phyloP scores from a whole-genome alignment of 2,329 filamentous ascomycete species.

The Hypoxylon sp. region DNA sequence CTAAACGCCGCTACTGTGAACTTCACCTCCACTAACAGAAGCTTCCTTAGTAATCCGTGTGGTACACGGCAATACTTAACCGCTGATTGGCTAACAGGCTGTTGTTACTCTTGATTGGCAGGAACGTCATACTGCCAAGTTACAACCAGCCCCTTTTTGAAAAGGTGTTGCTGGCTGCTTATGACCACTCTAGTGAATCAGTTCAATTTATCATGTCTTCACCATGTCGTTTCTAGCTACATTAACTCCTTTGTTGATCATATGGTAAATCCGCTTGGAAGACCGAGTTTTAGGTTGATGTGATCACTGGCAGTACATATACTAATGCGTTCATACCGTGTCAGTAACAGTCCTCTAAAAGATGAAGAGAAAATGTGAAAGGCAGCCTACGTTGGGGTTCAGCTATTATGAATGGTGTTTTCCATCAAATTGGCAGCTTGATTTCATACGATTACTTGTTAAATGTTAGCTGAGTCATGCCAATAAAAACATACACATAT shows the following conservation, averaged over 20 bases:
- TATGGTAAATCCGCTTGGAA: background rate
- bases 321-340: no score
- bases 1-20: conserved; percentile 1
- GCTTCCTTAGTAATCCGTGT: conserved; percentile 9
- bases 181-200: background rate
- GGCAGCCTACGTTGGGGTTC: background rate
- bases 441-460: background rate
- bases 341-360: background rate
- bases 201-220: background rate
- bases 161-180: background rate
- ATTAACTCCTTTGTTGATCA: background rate
- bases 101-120: conserved; percentile 3
- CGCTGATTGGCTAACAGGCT: conserved; percentile 8
- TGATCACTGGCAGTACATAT: background rate
- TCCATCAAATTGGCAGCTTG: background rate
- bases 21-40: background rate
- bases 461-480: background rate
- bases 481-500: background rate
- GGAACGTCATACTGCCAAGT: background rate
- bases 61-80: conserved; percentile 4
- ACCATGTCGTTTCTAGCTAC: background rate
- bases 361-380: background rate
- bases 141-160: background rate
- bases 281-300: background rate
- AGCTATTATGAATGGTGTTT: background rate